Base-by-base conservation (phyloP, 2,329 filamentous ascomycete species). In the Colletotrichum somersetense region DNA sequence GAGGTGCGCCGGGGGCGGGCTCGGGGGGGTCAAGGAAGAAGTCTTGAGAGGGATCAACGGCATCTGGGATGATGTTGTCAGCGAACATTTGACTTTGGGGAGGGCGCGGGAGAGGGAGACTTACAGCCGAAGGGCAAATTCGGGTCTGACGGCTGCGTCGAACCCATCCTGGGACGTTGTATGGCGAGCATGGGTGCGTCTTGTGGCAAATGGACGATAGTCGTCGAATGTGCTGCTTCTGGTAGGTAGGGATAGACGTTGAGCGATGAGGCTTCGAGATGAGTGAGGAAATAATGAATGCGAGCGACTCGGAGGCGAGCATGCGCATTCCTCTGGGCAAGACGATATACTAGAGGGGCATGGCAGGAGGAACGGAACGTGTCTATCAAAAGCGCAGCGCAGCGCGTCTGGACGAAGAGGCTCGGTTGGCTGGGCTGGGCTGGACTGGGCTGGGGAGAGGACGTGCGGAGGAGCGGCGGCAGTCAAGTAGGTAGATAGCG, bases 41-140 rank as follows among this genome's bases (percentile, higher is more conserved):
- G 66, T 85, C 84, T 74, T 85, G 81, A 75, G 81, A 77, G 63
- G 79, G 76, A 77, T 86, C 82, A 75, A 87, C 80, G 56, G 81
- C 78, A 79, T 88, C 86, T 88, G 67, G 33, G 66, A 74, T 78
- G 77, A 46, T 20, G 48, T 16, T 35, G 40, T 73, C 52, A 69
- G 61, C 46, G 20, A 40, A 58, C n/a, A 61, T 63, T 72, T 56
- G 40, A 59, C 23, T 61, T 23, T 23, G 48, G 40, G 20, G 48
- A 73, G 71, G 44, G 57, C 30, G 53, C 48, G 63, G 63, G 44
- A 57, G 55, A 23, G 50, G 65, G 53, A 63, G 58, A 87, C 91
- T 76, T 86, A 93, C 91, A 93, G 78, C 91, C 91, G 86, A 93
- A 93, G 48, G 89, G 88, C 78, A 88, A 83, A 75, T 87, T 85